Conservation (phyloP, 495 filamentous ascomycete species). For the Podospora tetraspora region DNA sequence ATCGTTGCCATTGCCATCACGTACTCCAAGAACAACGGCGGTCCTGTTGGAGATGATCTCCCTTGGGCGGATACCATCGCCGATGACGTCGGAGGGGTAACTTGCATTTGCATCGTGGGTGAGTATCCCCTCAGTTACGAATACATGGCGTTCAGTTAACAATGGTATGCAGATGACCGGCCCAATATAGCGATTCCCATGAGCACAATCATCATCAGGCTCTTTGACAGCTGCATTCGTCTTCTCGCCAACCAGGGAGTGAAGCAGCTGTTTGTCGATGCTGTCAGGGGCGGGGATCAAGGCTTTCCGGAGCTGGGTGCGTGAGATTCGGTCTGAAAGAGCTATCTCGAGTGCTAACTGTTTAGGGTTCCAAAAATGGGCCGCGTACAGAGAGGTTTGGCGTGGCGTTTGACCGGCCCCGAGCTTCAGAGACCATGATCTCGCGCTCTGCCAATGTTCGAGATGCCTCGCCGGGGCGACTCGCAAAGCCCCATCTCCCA, state of each 20-base stretch:
- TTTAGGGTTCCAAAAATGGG: slow-evolving; percentile 47
- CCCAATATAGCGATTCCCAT: slow-evolving; percentile 31
- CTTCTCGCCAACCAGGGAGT: slow-evolving; percentile 35
- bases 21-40: slow-evolving; percentile 48
- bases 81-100: slow-evolving; percentile 53
- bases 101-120: slow-evolving; percentile 56
- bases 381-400: slow-evolving; percentile 45
- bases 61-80: slow-evolving; percentile 55
- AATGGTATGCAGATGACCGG: slow-evolving; percentile 25
- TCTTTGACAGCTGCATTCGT: slow-evolving; percentile 41
- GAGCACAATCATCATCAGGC: slow-evolving; percentile 42
- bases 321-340: slow-evolving; percentile 13
- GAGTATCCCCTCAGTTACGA: slow-evolving; percentile 11
- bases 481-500: background rate
- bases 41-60: slow-evolving; percentile 49
- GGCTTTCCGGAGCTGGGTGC: slow-evolving; percentile 45
- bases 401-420: slow-evolving; percentile 22
- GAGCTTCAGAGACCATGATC: background rate
- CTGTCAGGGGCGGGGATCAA: slow-evolving; percentile 39
- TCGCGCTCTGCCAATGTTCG: too few relatives aligned
- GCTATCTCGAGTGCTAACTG: background rate
- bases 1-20: slow-evolving; percentile 54
- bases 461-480: background rate
- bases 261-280: slow-evolving; percentile 42
- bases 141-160: slow-evolving; percentile 1